Conservation (phyloP, 2,329 filamentous ascomycete species). For the Aspergillus fijiensis region DNA sequence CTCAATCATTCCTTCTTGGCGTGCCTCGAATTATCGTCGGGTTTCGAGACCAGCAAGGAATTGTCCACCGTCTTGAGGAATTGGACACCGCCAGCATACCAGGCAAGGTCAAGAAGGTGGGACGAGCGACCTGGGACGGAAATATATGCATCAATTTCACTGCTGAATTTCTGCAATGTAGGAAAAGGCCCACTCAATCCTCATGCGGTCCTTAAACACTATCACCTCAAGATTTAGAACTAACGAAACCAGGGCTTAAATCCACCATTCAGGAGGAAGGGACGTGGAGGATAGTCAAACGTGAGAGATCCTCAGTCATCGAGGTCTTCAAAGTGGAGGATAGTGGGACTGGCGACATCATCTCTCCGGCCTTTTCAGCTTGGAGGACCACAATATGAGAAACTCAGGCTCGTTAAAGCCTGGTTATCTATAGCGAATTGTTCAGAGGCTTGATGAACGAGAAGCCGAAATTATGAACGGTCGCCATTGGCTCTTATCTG, state of each 20-base stretch:
- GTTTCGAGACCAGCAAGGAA: slow-evolving; percentile 72
- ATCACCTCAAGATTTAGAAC: neutral
- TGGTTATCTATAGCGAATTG: neutral
- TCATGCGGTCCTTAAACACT: neutral
- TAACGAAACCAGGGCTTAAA: slow-evolving; percentile 54
- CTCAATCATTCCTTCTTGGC: slow-evolving; percentile 89
- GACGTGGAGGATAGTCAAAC: slow-evolving; percentile 76
- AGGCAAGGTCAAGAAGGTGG: slow-evolving; percentile 65
- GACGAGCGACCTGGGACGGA: slow-evolving; percentile 77
- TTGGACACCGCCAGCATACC: slow-evolving; percentile 79
- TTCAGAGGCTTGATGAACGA: neutral
- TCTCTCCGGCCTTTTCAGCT: slow-evolving; percentile 73
- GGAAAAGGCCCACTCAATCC: slow-evolving; percentile 28
- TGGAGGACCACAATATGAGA: slow-evolving; percentile 53
- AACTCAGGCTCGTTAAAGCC: neutral
- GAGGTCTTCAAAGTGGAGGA: slow-evolving; percentile 74
- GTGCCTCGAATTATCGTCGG: slow-evolving; percentile 91
- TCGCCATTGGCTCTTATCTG: neutral
- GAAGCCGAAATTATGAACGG: too few relatives aligned
- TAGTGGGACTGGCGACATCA: slow-evolving; percentile 70
- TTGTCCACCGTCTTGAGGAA: slow-evolving; percentile 71
- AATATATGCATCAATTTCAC: slow-evolving; percentile 94
- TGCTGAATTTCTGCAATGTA: slow-evolving; percentile 72
- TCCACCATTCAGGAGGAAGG: slow-evolving; percentile 65
- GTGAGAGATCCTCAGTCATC: slow-evolving; percentile 62